Percentiles rank a stretch among this genome's conserved stretches.
Conservation (phyloP, 2,329 filamentous ascomycete species). For the Xylaria digitata region DNA sequence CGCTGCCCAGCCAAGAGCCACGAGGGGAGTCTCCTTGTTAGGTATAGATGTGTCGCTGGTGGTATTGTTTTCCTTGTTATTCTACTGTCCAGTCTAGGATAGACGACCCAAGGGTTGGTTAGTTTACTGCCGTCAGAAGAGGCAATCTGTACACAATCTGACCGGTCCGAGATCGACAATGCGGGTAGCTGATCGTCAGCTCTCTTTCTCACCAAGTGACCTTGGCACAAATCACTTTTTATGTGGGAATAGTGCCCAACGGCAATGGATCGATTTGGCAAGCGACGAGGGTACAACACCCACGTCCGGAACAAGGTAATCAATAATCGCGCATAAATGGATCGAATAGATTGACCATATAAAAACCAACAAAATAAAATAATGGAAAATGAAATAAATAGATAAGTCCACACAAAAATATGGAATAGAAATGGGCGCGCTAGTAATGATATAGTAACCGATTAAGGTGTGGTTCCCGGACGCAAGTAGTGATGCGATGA, state of each 20-base stretch:
- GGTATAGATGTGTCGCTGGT: slow-evolving; percentile 11
- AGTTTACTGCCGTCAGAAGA: slow-evolving; percentile 15
- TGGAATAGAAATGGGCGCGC: slow-evolving; percentile 4
- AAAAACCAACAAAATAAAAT: too few relatives aligned
- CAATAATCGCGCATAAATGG: slow-evolving; percentile 33
- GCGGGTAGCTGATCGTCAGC: slow-evolving; percentile 36
- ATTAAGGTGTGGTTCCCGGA: slow-evolving; percentile 17
- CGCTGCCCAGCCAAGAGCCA: slow-evolving; percentile 47
- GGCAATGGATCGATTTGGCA: slow-evolving; percentile 1
- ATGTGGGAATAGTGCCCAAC: slow-evolving; percentile 23
- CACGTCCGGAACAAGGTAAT: slow-evolving; percentile 15
- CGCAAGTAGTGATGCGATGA: neutral
- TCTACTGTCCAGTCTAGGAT: neutral
- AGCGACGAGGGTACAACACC: slow-evolving; percentile 13
- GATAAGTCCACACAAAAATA: too few relatives aligned
- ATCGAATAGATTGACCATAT: slow-evolving; percentile 13
- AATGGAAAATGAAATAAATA: too few relatives aligned
- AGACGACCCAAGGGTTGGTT: too few relatives aligned
- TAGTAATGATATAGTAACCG: slow-evolving; percentile 7
- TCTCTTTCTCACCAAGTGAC: slow-evolving; percentile 12
- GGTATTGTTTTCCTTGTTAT: neutral
- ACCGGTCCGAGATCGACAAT: slow-evolving; percentile 36
- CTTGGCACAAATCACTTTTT: slow-evolving; percentile 13
- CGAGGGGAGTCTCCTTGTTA: slow-evolving; percentile 38
- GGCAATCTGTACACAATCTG: slow-evolving; percentile 18